These are phyloP conservation scores for Butyriboletus loyo DNA, from an alignment of 768 basidiomycete species.

Conservation along the genomic window DNA sequence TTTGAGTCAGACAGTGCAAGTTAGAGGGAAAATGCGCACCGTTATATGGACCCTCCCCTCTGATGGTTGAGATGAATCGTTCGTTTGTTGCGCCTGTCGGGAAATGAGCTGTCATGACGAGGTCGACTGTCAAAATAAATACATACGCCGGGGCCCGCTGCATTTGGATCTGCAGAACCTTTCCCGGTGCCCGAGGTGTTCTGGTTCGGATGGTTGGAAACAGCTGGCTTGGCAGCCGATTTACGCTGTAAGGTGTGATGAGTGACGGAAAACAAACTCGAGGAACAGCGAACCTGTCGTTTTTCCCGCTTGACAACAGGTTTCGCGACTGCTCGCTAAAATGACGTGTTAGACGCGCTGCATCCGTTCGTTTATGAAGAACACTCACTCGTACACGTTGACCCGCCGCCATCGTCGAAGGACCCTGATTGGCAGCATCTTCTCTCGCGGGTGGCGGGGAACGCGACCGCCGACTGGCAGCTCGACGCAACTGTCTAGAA, in stretches of 20 bases:
- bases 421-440: background rate
- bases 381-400: background rate
- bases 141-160: background rate
- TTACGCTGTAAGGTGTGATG: too few relatives aligned
- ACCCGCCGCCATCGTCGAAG: background rate
- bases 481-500: background rate
- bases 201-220: too few relatives aligned
- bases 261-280: too few relatives aligned
- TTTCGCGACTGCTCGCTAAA: background rate
- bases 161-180: too few relatives aligned
- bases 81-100: background rate
- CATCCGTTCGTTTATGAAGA: background rate
- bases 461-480: background rate
- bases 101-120: background rate
- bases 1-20: background rate
- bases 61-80: background rate
- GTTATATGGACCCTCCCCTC: background rate
- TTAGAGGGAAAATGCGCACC: background rate
- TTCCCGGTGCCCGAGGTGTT: background rate
- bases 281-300: too few relatives aligned
- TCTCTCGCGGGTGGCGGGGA: background rate
- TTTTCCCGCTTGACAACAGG: too few relatives aligned
- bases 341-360: background rate
- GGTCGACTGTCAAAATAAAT: background rate
- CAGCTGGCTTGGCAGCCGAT: too few relatives aligned